Base-by-base conservation (phyloP, 179 eudicot genomes). In the Beta corolliflora region DNA sequence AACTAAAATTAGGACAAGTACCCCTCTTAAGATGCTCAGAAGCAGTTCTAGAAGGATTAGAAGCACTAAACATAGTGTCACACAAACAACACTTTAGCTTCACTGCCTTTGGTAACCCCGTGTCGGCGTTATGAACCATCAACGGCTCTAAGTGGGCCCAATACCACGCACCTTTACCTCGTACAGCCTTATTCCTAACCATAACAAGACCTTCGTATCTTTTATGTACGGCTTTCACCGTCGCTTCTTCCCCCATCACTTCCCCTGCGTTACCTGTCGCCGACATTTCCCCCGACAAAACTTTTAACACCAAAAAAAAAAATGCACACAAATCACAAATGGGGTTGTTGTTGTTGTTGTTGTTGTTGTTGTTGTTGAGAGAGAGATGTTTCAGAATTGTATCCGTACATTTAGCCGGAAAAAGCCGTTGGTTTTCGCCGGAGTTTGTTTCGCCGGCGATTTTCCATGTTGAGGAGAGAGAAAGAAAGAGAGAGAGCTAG, bases 11-110 rank as follows among this genome's bases (percentile, higher is more conserved):
- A 46, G 97, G 93, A 75, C 97, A 92, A 67, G 97, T 89, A 0
- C 93, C 97, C 7, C 93, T 21, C 69, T 91, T 92, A 54, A 94
- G 88, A 81, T 94, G 98, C 81, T 93, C 98, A 5, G 97, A 92
- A 53, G 98, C 98, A 0, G 98, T 92, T 11, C 98, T 84, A 29
- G 98, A 94, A 1, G 98, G 98, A 69, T 94, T 94, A 0, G 98
- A 93, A 64, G 98, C 98, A 29, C 92, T 88, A 68, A 94, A 93
- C 14, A 88, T 72, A 18, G 97, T 79, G 70, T 83, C 83, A 84
- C 98, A 94, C 2, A 92, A 58, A 58, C 90, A 84, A 72, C 98
- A 94, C 83, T 88, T 83, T 50, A 94, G 89, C 88, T 93, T 94
- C 1, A 93, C 98, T 0, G 98, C 91, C 25, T 92, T 92, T 0